These are phyloP conservation scores for Cyanidiococcus yangmingshanensis DNA, from an alignment of 23 red algal species.

Conservation along the genomic window DNA sequence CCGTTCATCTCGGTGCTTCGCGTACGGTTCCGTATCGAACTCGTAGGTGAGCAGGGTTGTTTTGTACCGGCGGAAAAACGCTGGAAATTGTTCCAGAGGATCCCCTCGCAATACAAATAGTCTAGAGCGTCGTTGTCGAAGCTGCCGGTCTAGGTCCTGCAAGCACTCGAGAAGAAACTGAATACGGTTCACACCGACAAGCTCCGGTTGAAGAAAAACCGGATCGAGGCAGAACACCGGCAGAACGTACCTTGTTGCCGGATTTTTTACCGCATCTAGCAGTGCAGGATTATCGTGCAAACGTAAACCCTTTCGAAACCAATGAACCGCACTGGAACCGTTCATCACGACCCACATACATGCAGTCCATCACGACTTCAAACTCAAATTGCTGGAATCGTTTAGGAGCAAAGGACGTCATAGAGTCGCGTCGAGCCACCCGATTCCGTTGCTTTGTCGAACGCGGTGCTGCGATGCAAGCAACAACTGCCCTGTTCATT, in stretches of 20 bases:
- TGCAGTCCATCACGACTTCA: too few species aligned
- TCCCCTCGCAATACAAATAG: conserved; percentile 40
- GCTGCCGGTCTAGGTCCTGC: conserved; percentile 33
- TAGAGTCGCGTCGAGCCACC: too few species aligned
- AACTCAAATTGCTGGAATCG: too few species aligned
- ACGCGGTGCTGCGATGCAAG: too few species aligned
- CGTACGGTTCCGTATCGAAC: conserved; percentile 34
- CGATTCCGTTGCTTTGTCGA: too few species aligned
- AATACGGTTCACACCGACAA: conserved; percentile 42
- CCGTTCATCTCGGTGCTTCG: conserved; percentile 29
- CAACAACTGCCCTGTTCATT: too few species aligned
- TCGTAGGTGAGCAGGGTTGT: conserved; percentile 40
- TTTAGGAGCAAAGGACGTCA: too few species aligned
- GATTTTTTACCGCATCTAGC: conserved; percentile 32
- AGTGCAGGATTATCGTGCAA: conserved; percentile 77
- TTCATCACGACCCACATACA: background rate
- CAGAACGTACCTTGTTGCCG: conserved; percentile 14
- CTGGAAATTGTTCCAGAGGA: conserved; percentile 28
- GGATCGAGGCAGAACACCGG: conserved; percentile 67
- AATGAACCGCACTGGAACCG: conserved; percentile 37
- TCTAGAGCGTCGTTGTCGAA: conserved; percentile 28
- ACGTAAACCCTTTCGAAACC: conserved; percentile 87
- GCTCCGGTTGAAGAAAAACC: conserved; percentile 6
- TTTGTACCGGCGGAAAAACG: conserved; percentile 17
- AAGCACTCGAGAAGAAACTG: conserved; percentile 73